Base-by-base conservation (phyloP, 176 grass and related monocot species). In the Cenchrus fungigraminus region DNA sequence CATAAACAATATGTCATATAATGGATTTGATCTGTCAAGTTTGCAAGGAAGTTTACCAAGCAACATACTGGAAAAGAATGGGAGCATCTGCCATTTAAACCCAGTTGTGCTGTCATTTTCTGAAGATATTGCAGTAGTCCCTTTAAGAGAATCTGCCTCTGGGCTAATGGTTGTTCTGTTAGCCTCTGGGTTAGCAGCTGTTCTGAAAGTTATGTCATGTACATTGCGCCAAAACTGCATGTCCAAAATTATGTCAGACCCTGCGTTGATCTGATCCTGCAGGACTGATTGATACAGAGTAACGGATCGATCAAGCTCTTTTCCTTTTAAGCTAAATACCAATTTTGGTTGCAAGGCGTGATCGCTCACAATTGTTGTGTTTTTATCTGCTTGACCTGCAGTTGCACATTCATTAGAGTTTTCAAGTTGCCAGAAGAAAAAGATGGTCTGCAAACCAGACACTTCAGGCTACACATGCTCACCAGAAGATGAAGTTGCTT, bases 1-100 rank as follows among this genome's bases (percentile, higher is more conserved):
- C 90, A 99, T 94, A 90, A 96, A 99, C 51, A 99, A 87, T 86
- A 95, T 91, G 85, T 96, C 97, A 84, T 94, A 94, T 1, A 79
- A 91, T 76, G 84, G 79, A 81, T 71, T 91, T 76, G 84, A 89
- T 81, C 79, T 96, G 74, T 95, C 86, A 34, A 96, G 82, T 80
- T 90, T 94, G 90, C 93, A 96, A 45, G 88, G 90, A 80, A 96
- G 83, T 77, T 92, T 91, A 59, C 88, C 91, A 71, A 89, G 78
- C 69, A 98, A 86, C 76, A 92, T 72, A 61, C 83, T 94, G n/a
- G 86, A 83, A 67, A 99, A 92, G 83, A 96, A 92, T 45, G 97
- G 88, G 45, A 94, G 76, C 6, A 68, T 86, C 73, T 84, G 70
- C 88, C 91, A 96, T 64, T 65, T 83, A 87, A 91, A 90, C 34